Base-by-base conservation (phyloP, 768 basidiomycete genomes). In the Phaffia tasmanica region DNA sequence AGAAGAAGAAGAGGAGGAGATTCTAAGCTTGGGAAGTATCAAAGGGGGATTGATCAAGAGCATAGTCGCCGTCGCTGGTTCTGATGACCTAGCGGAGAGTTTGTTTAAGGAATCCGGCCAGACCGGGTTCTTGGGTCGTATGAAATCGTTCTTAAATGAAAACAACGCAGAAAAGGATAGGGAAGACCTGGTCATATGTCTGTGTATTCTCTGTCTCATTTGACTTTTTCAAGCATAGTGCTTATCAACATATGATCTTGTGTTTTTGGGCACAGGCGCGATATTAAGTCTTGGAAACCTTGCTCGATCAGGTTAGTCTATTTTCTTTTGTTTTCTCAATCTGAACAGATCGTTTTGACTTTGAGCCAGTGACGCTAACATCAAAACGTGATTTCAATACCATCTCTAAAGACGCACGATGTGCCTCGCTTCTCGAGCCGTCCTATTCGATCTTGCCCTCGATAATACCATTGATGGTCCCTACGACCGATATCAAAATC, bases 221-320 rank as follows among this genome's bases (percentile, higher is more conserved):
- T 11, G 35, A 42, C 35, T 42, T 42, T 5, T 5, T 42, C 35
- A 42, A 42, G 4, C 35, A 42, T 11, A 42, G 11, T 11, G 35
- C 35, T 42, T 11, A 42, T 42, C 11, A 42, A 4, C 11, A 11
- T 42, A 42, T 5, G 11, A 42, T 42, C 11, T 42, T 42, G 35
- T 4, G 4, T 11, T 4, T 5, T 42, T 42, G 11, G 11, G 11
- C 11, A 42, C 11, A 42, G 35, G 35, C 71, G 89, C 87, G 1
- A 85, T 84, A 69, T 82, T 93, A 69, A 83, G 86, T 21, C 78
- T 95, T 5, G 91, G 88, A 42, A 93, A 92, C 71, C 75, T 95
- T 54, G 83, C 85, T 2, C 81, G 87, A 73, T 81, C 81, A 81
- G 88, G 92, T 89, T 21, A 57, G 71, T 63, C 21, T 48, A 25